Conservation (phyloP, 2,329 filamentous ascomycete genomes). For the Fusarium annulatum region DNA sequence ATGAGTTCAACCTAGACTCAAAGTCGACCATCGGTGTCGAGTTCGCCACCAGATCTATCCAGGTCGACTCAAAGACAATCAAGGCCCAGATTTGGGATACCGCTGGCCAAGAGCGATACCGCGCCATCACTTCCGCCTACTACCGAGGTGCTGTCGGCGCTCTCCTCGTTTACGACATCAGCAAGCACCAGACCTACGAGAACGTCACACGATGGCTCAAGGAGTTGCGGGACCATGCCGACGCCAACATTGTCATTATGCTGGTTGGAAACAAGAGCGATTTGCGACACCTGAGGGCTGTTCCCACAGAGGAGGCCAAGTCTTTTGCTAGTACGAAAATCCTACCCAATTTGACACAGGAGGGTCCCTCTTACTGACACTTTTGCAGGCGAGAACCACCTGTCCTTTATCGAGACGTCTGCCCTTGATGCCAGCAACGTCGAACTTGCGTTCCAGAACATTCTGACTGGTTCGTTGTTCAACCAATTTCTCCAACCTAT, state of each 20-base stretch:
- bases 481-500: background rate
- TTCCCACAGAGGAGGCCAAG: slow-evolving; percentile 98
- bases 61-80: slow-evolving; percentile 99
- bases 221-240: slow-evolving; percentile 96
- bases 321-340: slow-evolving; percentile 84
- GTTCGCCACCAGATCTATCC: slow-evolving; percentile 97
- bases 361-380: slow-evolving; percentile 28
- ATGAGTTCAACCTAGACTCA: slow-evolving; percentile 99
- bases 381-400: slow-evolving; percentile 86
- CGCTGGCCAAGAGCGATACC: slow-evolving; percentile 97
- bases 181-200: slow-evolving; percentile 99
- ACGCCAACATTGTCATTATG: slow-evolving; percentile 99
- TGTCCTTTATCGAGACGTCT: slow-evolving; percentile 99
- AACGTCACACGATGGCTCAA: slow-evolving; percentile 99
- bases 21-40: slow-evolving; percentile 99
- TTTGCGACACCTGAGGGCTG: slow-evolving; percentile 97
- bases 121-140: slow-evolving; percentile 98
- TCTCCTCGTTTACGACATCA: slow-evolving; percentile 98
- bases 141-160: slow-evolving; percentile 98
- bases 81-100: slow-evolving; percentile 99
- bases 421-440: slow-evolving; percentile 99
- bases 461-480: slow-evolving; percentile 83
- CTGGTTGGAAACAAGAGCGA: slow-evolving; percentile 99
- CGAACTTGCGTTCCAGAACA: slow-evolving; percentile 99
- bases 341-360: background rate